Evolutionary conservation across 163 green algal genomes (phyloP), one percentile per base, ranked within the genome.

Genomic region (Coccomyxa subellipsoidea): DNA sequence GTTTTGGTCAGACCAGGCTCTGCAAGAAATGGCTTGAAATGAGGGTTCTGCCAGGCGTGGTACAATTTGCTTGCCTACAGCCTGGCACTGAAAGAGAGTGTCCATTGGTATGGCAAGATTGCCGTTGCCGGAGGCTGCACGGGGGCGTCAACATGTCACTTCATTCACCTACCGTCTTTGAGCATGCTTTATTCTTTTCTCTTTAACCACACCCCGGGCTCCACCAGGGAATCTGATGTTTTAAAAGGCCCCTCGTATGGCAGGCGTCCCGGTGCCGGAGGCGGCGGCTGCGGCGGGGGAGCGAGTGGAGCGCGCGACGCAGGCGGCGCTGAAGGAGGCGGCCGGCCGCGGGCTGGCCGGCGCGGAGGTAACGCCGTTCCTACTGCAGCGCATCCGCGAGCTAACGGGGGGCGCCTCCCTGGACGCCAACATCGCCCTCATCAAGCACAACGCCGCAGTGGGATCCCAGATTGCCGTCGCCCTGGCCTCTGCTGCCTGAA

Each of bases 381-480:
- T 99, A 47, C 89, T 99, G 84, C 87, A 96, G 71, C 87, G 93
- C 9, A 93, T 99, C 38, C 90, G 88, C 10, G 80, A 92, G 70
- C 90, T 98, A 9, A 98, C 96, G 0, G 90, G 88, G 8, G 96
- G 96, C 12, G 84, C 82, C 38, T 97, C 91, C 8, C 89, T 99
- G 31, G 86, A 85, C 2, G 87, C 95, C 38, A 99, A 99, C 88
- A 96, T 99, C 10, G 83, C 84, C 29, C 88, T 99, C 23, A 88
- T 99, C 15, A 98, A 98, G 90, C 96, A 99, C 92, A 99, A 99
- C 76, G 96, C 97, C 7, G 53, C 40, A 29, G 84, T 99, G 34
- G 95, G 95, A 4, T 90, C 93, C 0, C 69, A 87, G 40, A 87
- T 98, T 40, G 94, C 95, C 10, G 84, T 82, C 0, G 83, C 79